phyloP scores from a whole-genome alignment of 352 stramenopile species.

The Globisporangium takayamanum region DNA sequence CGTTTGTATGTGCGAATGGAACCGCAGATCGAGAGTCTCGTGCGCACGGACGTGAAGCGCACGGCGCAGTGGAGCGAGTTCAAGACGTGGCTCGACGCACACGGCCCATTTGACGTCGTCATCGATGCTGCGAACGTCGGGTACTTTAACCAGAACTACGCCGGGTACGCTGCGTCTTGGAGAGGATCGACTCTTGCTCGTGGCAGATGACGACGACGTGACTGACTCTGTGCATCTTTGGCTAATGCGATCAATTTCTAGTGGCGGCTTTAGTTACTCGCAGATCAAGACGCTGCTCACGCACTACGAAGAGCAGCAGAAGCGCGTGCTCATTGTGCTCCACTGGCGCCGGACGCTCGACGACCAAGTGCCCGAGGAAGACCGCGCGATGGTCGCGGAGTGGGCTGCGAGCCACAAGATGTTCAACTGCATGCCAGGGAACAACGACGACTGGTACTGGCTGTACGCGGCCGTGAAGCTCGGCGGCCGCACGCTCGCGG shows the following conservation, averaged over 20 bases:
- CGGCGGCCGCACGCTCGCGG: slow-evolving; percentile 71
- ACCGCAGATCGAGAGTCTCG: slow-evolving; percentile 67
- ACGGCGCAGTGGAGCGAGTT: slow-evolving; percentile 76
- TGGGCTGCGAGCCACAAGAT: slow-evolving; percentile 79
- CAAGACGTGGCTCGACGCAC: slow-evolving; percentile 65
- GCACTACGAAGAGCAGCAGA: slow-evolving; percentile 84
- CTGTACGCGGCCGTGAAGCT: slow-evolving; percentile 92
- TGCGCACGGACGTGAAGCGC: slow-evolving; percentile 64
- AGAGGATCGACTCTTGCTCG: neutral
- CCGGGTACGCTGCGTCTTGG: slow-evolving; percentile 41
- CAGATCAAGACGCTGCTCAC: slow-evolving; percentile 94
- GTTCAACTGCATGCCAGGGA: slow-evolving; percentile 91
- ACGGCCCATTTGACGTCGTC: slow-evolving; percentile 88
- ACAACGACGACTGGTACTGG: slow-evolving; percentile 99
- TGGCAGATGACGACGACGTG: no score
- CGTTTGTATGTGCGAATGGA: neutral
- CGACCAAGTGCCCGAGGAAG: slow-evolving; percentile 76
- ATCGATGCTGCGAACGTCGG: slow-evolving; percentile 98
- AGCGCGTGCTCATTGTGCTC: slow-evolving; percentile 92
- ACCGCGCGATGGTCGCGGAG: slow-evolving; percentile 56
- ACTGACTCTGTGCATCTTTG: neutral
- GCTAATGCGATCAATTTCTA: slow-evolving; percentile 13
- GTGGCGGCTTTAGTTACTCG: slow-evolving; percentile 90
- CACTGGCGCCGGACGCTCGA: slow-evolving; percentile 93
- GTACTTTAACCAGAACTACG: slow-evolving; percentile 97